phyloP scores from a whole-genome alignment of 2,329 filamentous ascomycete genomes.

The Alternaria alternata region DNA sequence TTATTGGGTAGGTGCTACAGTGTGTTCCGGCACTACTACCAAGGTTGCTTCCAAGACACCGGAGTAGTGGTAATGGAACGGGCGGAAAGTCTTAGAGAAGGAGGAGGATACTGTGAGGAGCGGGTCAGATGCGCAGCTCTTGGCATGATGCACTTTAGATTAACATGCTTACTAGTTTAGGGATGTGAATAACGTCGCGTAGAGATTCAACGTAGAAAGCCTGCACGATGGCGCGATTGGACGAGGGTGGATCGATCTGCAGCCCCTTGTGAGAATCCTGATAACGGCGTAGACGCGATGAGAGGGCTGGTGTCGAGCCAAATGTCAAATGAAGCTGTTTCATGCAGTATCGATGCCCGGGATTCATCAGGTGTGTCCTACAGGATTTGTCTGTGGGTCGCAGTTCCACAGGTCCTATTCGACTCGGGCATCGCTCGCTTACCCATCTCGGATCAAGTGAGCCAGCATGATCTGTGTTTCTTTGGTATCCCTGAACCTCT shows the following conservation, averaged over 20 bases:
- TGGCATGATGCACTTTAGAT: slow-evolving; percentile 43
- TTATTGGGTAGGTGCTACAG: slow-evolving; percentile 44
- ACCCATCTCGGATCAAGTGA: slow-evolving; percentile 21
- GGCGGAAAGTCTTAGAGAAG: slow-evolving; percentile 25
- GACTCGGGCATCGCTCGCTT: slow-evolving; percentile 24
- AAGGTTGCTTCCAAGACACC: slow-evolving; percentile 28
- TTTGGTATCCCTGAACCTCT: slow-evolving; percentile 18
- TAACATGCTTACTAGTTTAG: slow-evolving; percentile 45
- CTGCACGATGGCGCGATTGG: slow-evolving; percentile 24
- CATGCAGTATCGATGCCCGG: slow-evolving; percentile 13
- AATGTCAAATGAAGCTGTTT: slow-evolving; percentile 23
- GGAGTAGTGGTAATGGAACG: slow-evolving; percentile 35
- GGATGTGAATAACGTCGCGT: slow-evolving; percentile 35
- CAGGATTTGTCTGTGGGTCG: slow-evolving; percentile 8
- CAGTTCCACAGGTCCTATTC: slow-evolving; percentile 23
- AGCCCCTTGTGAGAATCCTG: slow-evolving; percentile 26
- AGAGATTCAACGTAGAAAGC: slow-evolving; percentile 25
- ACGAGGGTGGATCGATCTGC: slow-evolving; percentile 27
- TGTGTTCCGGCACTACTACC: slow-evolving; percentile 28
- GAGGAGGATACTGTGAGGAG: slow-evolving; percentile 25
- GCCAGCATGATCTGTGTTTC: slow-evolving; percentile 21
- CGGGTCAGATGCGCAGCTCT: slow-evolving; percentile 30
- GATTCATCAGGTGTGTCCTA: slow-evolving; percentile 4
- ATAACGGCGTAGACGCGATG: slow-evolving; percentile 16
- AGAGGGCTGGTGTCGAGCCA: slow-evolving; percentile 20